Percentiles rank a stretch among this genome's conserved stretches.
Evolutionary conservation across 805 yeast genomes (phyloP).

Genomic region (Candida saitoana): DNA sequence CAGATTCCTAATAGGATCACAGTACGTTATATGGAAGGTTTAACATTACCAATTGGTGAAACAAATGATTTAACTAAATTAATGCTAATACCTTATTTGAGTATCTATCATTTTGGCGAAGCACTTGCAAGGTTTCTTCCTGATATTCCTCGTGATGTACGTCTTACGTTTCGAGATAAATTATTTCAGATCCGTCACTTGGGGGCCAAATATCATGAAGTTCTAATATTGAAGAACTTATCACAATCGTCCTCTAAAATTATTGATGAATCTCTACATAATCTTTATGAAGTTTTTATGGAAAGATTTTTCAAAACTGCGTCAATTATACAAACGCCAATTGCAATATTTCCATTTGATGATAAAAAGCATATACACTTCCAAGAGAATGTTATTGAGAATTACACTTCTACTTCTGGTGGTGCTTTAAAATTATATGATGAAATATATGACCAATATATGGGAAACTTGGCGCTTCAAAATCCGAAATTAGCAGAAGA

Average conservation of each 20-base stretch:
- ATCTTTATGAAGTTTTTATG: constrained; percentile 3
- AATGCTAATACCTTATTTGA: not conserved
- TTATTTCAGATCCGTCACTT: not conserved
- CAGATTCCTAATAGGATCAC: not conserved
- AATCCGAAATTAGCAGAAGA: constrained; percentile 9
- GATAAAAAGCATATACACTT: constrained; percentile 5
- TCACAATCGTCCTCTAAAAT: not conserved
- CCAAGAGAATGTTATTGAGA: constrained; percentile 5
- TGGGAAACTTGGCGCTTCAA: constrained; percentile 13
- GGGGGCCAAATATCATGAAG: constrained; percentile 1
- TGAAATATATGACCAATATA: constrained; percentile 18
- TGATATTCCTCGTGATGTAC: not conserved
- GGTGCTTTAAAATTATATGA: constrained; percentile 8
- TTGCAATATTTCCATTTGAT: constrained; percentile 12
- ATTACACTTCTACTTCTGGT: constrained; percentile 10
- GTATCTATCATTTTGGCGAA: not conserved
- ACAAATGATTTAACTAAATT: constrained; percentile 2
- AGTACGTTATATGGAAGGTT: not conserved
- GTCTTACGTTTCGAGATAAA: not conserved
- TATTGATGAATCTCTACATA: constrained; percentile 5
- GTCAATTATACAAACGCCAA: constrained; percentile 8
- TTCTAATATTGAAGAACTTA: not conserved
- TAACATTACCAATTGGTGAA: not conserved
- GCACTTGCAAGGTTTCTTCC: not conserved
- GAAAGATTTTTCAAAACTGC: constrained; percentile 15